Base-by-base conservation (phyloP, 257 asterid genomes). In the Nicotiana knightiana region DNA sequence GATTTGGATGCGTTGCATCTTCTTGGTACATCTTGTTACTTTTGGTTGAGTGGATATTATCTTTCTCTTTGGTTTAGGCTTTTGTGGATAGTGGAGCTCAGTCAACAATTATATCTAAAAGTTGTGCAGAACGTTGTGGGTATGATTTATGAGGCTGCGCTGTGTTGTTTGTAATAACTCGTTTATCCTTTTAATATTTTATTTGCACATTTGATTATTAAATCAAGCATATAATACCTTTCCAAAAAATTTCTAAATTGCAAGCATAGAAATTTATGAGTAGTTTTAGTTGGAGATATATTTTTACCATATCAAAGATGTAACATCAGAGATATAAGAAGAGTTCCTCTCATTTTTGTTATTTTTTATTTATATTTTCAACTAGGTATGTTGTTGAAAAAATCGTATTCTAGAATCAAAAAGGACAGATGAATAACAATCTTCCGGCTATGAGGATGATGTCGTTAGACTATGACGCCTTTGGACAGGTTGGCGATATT, bases 31-130 rank as follows among this genome's bases (percentile, higher is more conserved):
- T 57, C 33, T 32, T 67, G 32, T 43, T 37, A 48, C 28, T 32
- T 54, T 24, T 58, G 61, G 79, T 48, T 77, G 48, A 73, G 39
- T 71, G 57, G 83, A 62, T 17, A 21, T 8, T 37, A 58, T 55
- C 18, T 77, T 68, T 77, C 24, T 77, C 43, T 80, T 80, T 81
- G 82, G 85, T 88, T 87, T 89, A 96, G 99, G 99, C 99, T 79
- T 96, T 96, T 81, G 99, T 96, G 83, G 99, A 96, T 81, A 96
- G 99, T 84, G 99, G 99, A 84, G 99, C 99, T 84, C 99, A 94
- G 89, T 96, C 99, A 63, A 96, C 99, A 71, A 94, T 94, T 77
- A 96, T 96, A 88, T 96, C 99, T 82, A 96, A 91, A 92, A 92
- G 88, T 88, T 96, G 99, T 86, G 99, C 99, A 18, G 99, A 96